Conservation (phyloP, 2,329 filamentous ascomycete genomes). For the Aspergillus sp. region DNA sequence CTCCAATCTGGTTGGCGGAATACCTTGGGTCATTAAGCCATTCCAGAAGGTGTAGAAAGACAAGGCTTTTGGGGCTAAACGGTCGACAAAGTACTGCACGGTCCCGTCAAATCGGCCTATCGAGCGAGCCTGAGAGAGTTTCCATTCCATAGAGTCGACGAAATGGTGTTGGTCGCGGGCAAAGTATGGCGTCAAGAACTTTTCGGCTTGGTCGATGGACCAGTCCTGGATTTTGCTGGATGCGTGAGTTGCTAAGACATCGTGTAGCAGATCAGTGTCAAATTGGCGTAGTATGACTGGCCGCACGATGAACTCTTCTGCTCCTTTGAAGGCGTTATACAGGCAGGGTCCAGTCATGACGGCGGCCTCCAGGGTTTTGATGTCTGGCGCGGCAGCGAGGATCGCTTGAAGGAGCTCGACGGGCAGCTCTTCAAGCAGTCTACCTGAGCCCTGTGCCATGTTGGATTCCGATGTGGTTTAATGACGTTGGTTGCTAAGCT, state of each 20-base stretch:
- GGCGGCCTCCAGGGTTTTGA: not conserved
- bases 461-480: not conserved
- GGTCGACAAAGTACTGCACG: not conserved
- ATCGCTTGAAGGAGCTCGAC: not conserved
- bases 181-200: not conserved
- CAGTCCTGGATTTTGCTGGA: not conserved
- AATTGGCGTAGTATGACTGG: not conserved
- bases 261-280: not conserved
- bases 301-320: not conserved
- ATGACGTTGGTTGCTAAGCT: too few relatives aligned
- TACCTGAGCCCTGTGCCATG: not conserved
- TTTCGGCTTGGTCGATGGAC: not conserved
- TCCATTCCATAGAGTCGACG: not conserved
- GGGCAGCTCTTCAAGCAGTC: not conserved
- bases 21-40: accelerated
- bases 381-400: not conserved
- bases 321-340: not conserved
- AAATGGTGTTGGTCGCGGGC: not conserved
- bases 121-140: not conserved
- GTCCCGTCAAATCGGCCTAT: not conserved
- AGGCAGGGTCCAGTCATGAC: not conserved
- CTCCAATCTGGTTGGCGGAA: not conserved
- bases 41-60: not conserved
- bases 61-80: not conserved
- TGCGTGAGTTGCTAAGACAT: not conserved